Conservation (phyloP, 2,329 filamentous ascomycete species). For the Beauveria rudraprayagi region DNA sequence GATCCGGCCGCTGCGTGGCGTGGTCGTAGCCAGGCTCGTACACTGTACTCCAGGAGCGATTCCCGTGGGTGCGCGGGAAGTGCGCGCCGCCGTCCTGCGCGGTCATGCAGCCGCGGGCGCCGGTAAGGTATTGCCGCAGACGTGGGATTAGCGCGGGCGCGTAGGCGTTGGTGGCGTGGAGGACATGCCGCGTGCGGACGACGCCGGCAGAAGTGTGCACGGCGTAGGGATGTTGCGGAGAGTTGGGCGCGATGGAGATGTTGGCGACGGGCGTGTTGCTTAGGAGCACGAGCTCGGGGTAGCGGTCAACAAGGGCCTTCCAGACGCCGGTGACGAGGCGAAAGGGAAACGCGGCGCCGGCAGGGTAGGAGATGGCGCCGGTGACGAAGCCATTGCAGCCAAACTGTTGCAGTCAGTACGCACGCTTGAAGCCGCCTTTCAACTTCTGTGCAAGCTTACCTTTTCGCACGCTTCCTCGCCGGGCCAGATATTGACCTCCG, state of each 20-base stretch:
- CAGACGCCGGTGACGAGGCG: slow-evolving; percentile 39
- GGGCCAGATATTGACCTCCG: slow-evolving; percentile 27
- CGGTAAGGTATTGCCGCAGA: slow-evolving; percentile 36
- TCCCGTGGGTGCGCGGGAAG: slow-evolving; percentile 25
- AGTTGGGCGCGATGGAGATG: not conserved
- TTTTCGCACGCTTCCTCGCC: slow-evolving; percentile 24
- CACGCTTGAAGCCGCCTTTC: too few relatives aligned
- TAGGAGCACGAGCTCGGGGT: slow-evolving; percentile 28
- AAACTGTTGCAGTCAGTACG: slow-evolving; percentile 21
- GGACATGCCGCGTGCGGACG: slow-evolving; percentile 39
- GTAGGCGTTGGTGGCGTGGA: slow-evolving; percentile 52
- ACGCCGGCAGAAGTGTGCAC: slow-evolving; percentile 37
- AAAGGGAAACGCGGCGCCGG: slow-evolving; percentile 44
- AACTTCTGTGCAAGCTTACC: slow-evolving; percentile 14
- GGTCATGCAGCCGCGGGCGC: slow-evolving; percentile 41
- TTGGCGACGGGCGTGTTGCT: slow-evolving; percentile 28
- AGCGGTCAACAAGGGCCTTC: slow-evolving; percentile 30
- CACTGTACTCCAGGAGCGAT: slow-evolving; percentile 43
- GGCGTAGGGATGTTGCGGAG: slow-evolving; percentile 25
- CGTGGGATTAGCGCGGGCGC: slow-evolving; percentile 42
- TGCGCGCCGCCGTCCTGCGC: slow-evolving; percentile 34
- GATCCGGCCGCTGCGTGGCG: slow-evolving; percentile 37
- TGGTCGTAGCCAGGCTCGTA: slow-evolving; percentile 43
- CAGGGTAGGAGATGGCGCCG: slow-evolving; percentile 36
- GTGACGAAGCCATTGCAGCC: slow-evolving; percentile 25